These are phyloP conservation scores for Prosopis cineraria DNA, from an alignment of 306 rosid species.

Conservation along the genomic window DNA sequence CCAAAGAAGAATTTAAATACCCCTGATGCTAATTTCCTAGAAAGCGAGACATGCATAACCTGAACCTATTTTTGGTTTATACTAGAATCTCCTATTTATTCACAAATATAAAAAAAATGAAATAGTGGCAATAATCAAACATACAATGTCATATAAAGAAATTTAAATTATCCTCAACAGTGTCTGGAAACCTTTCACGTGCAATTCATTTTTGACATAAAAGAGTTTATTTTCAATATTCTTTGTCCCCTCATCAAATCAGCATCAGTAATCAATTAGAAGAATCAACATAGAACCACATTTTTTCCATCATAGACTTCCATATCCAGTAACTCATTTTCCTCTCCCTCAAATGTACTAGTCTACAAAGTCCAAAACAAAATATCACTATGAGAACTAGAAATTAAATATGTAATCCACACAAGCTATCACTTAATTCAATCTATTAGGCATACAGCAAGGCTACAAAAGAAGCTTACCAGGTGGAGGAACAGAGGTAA, in stretches of 20 bases:
- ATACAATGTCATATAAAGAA: not conserved
- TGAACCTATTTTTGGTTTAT: not conserved
- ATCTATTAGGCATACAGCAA: not conserved
- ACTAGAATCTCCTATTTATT: not conserved
- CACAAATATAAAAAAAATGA: not conserved
- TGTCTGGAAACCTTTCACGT: not conserved
- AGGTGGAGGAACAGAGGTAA: conserved; percentile 68
- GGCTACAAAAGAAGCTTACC: conserved; percentile 40
- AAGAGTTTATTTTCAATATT: not conserved
- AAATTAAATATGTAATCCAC: not conserved
- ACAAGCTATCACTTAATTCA: not conserved
- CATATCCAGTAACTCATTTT: not conserved
- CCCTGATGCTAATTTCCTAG: not conserved
- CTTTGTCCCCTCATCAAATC: not conserved
- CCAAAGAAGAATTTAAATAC: not conserved
- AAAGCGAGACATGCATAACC: not conserved
- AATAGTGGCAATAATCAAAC: not conserved
- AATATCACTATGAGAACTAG: not conserved
- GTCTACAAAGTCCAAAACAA: not conserved
- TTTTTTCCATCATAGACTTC: not conserved
- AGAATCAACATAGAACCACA: not conserved
- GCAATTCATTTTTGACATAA: not conserved
- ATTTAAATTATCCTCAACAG: not conserved
- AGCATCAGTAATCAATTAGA: not conserved
- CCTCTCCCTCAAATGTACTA: not conserved